Percentiles rank a stretch among this genome's conserved stretches.
These are phyloP conservation scores for Xylaria curta DNA, from an alignment of 495 filamentous ascomycete species.

Conservation along the genomic window DNA sequence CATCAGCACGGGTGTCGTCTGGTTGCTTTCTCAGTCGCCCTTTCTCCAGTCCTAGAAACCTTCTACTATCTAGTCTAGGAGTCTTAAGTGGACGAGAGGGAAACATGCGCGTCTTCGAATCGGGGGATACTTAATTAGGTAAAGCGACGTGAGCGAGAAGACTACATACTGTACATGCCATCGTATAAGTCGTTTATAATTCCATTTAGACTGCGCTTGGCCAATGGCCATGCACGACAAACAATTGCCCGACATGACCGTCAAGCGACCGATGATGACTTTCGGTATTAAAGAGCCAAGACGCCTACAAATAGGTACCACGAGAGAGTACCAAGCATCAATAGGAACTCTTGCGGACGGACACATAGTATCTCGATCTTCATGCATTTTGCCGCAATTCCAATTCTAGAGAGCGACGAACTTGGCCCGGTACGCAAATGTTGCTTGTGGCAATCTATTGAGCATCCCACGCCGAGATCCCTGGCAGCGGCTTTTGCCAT, in stretches of 20 bases:
- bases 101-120: slow-evolving; percentile 9
- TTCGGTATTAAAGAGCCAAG: slow-evolving; percentile 21
- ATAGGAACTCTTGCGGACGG: slow-evolving; percentile 10
- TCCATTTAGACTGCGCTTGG: slow-evolving; percentile 17
- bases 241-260: slow-evolving; percentile 24
- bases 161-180: background rate
- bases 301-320: slow-evolving; percentile 10
- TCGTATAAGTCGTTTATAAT: slow-evolving; percentile 17
- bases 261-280: slow-evolving; percentile 16
- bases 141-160: slow-evolving; percentile 17
- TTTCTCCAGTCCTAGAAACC: background rate
- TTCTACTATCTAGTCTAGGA: background rate
- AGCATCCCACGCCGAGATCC: slow-evolving; percentile 27
- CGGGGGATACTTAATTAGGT: slow-evolving; percentile 23
- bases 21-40: slow-evolving; percentile 15
- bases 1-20: background rate
- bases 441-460: slow-evolving; percentile 1
- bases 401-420: background rate
- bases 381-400: slow-evolving; percentile 12
- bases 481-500: slow-evolving; percentile 17
- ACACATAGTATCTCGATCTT: slow-evolving; percentile 11
- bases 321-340: slow-evolving; percentile 3
- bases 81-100: background rate
- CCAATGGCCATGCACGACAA: slow-evolving; percentile 1
- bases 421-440: background rate